Evolutionary conservation across 2,329 filamentous ascomycete genomes (phyloP).

Genomic region (Emydomyces testavorans): DNA sequence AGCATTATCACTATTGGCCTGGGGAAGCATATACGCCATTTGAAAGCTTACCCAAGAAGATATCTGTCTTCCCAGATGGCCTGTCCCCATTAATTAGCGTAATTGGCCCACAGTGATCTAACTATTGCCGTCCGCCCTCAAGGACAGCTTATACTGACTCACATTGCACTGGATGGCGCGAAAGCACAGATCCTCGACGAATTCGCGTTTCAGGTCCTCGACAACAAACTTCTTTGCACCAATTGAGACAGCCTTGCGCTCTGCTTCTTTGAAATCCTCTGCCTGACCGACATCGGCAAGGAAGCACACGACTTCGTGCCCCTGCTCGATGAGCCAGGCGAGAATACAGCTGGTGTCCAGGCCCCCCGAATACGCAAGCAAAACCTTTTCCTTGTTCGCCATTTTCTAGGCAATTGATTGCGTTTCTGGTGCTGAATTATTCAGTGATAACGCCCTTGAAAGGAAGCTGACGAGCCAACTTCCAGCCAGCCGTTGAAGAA

Average conservation of each 20-base stretch:
- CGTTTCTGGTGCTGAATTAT: neutral
- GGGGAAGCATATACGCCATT: neutral
- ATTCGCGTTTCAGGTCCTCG: constrained; percentile 57
- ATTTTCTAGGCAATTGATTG: constrained; percentile 10
- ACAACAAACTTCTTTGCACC: constrained; percentile 55
- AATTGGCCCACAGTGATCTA: neutral
- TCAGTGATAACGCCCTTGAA: no score
- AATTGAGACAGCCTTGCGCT: constrained; percentile 59
- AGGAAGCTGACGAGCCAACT: neutral
- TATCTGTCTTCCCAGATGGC: constrained; percentile 58
- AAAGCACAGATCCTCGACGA: constrained; percentile 71
- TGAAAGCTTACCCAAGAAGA: constrained; percentile 40
- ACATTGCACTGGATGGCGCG: constrained; percentile 62
- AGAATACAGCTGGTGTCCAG: constrained; percentile 50
- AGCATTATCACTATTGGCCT: constrained; percentile 16
- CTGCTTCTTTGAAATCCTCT: constrained; percentile 62
- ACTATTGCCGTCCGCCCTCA: constrained; percentile 14
- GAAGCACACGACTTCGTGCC: constrained; percentile 52
- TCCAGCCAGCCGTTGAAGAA: no score
- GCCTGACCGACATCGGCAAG: constrained; percentile 61
- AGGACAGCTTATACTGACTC: constrained; percentile 7
- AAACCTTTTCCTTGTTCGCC: constrained; percentile 22
- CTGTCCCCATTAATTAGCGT: constrained; percentile 33
- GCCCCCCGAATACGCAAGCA: constrained; percentile 38
- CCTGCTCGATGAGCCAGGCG: constrained; percentile 36